Percentiles rank a stretch among this genome's conserved stretches.
Conservation (phyloP, 495 filamentous ascomycete species). For the Lepraria neglecta region DNA sequence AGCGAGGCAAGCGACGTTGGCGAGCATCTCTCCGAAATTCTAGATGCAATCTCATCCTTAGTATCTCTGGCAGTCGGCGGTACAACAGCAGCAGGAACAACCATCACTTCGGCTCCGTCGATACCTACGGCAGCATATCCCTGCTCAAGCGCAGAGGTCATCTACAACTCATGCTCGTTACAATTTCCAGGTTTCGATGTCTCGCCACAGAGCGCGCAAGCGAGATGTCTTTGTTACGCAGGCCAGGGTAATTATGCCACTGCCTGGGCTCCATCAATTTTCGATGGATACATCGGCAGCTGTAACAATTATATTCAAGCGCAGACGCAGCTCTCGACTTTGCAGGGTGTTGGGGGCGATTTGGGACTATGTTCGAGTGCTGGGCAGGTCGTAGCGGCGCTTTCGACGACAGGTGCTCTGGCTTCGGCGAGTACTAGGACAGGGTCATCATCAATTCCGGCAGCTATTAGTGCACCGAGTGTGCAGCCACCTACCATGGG, state of each 20-base stretch:
- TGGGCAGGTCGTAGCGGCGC: background rate
- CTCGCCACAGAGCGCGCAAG: background rate
- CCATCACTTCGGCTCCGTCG: background rate
- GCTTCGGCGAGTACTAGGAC: no score
- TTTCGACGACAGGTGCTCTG: background rate
- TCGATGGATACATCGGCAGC: background rate
- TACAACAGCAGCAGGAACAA: background rate
- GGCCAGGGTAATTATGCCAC: background rate
- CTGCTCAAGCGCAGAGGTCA: background rate
- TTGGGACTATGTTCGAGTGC: background rate
- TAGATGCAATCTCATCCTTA: background rate
- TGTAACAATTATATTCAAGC: background rate
- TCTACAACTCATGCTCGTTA: background rate
- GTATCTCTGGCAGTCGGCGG: background rate
- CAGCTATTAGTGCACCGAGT: no score
- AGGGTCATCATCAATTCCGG: no score
- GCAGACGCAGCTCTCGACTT: background rate
- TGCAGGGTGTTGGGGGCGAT: background rate
- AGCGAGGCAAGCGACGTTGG: background rate
- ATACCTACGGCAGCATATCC: background rate
- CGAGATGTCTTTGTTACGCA: background rate
- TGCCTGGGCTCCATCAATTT: background rate
- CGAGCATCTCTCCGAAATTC: background rate
- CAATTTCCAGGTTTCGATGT: background rate
- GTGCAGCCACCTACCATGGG: no score